Base-by-base conservation (phyloP, 805 yeast genomes). In the Blastobotrys muscicola region DNA sequence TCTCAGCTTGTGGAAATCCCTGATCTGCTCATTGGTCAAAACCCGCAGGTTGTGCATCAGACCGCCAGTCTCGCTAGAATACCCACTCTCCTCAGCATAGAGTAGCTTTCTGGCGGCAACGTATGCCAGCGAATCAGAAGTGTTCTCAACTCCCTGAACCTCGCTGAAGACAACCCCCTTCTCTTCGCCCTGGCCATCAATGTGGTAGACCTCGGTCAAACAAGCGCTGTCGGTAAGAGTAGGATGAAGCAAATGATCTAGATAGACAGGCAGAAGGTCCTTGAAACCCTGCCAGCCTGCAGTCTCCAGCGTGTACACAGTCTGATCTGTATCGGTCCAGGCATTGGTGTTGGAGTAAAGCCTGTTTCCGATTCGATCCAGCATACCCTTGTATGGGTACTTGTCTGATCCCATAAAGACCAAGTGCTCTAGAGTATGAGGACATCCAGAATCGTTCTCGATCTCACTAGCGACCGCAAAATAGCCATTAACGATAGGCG, bases 271-370 rank as follows among this genome's bases (percentile, higher is more conserved):
- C 29, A 92, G 71, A 26, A 92, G 65, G 48, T 79, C 72, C 39
- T 75, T 76, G 64, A 92, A 92, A 1, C 97, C 97, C 45, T 85
- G 85, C 95, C 96, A 89, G 8, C 97, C 97, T 1, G 97, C 97
- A 33, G 94, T 79, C 7, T 82, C 74, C 44, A 92, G 68, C 2
- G 96, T 86, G 55, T 92, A 92, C 1, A 87, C 96, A 0, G 98
- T 92, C 58, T 85, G 94, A 63, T 92, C 97, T 3, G 92, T 85
- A 0, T 82, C 86, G 0, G 98, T 92, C 96, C 96, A 89, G 0
- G 98, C 98, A 58, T 92, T 92, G 0, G 97, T 92, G 4, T 78
- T 71, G 1, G 95, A 82, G 62, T 81, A 83, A 49, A 86, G 80
- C 45, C 84, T 65, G 57, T 86, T 85, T 4, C 97, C 95, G 41